Percentiles rank a stretch among this genome's conserved stretches.
Conservation (phyloP, 306 rosid genomes). For the Trifolium dubium region DNA sequence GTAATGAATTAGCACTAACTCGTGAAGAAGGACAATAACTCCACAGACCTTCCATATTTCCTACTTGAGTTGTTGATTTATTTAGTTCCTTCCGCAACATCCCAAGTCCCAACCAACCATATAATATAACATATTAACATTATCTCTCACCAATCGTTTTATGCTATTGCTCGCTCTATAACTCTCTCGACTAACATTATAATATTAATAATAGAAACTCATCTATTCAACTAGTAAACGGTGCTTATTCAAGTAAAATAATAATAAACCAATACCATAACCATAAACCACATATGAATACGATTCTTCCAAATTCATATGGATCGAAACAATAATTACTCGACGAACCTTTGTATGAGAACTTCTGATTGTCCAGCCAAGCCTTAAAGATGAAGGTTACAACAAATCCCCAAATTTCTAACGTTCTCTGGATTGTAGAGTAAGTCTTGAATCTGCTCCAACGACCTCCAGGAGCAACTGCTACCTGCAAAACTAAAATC, state of each 20-base stretch:
- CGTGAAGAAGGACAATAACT: constrained; percentile 8
- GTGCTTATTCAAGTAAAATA: constrained; percentile 11
- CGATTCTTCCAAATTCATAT: constrained; percentile 4
- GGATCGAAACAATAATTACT: not conserved
- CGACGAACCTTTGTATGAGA: constrained; percentile 74
- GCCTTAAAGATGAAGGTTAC: constrained; percentile 67
- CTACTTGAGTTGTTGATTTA: constrained; percentile 9
- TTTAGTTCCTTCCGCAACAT: not conserved
- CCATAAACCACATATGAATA: not conserved
- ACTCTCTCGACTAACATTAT: not conserved
- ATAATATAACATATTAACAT: not conserved
- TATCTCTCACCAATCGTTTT: constrained; percentile 1
- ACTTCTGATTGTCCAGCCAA: constrained; percentile 81
- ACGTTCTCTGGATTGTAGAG: constrained; percentile 93
- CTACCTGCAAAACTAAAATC: constrained; percentile 62
- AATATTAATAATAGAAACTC: not conserved
- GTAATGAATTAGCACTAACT: not conserved
- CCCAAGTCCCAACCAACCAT: not conserved
- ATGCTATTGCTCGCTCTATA: constrained; percentile 24
- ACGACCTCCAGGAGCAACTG: constrained; percentile 94
- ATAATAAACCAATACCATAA: not conserved
- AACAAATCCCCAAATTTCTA: constrained; percentile 98
- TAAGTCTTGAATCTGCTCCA: constrained; percentile 96
- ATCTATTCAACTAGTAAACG: constrained; percentile 6
- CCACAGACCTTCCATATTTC: not conserved